Percentiles rank a stretch among this genome's conserved stretches.
phyloP scores from a whole-genome alignment of 2,329 filamentous ascomycete species.

The Cercospora sojina region DNA sequence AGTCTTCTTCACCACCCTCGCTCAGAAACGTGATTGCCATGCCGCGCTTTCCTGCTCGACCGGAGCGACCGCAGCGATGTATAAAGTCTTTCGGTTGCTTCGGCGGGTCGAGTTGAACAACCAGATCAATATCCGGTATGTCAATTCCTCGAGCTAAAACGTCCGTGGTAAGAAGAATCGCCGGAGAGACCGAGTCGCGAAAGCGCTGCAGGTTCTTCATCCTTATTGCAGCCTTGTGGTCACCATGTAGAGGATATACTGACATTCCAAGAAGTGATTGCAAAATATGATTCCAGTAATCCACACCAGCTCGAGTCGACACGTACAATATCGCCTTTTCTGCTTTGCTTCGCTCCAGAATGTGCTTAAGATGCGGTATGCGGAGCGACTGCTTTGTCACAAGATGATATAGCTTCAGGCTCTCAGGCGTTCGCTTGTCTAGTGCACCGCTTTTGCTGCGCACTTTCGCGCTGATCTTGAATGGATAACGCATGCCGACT shows the following conservation, averaged over 20 bases:
- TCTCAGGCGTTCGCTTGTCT: constrained; percentile 86
- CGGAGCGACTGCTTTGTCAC: constrained; percentile 75
- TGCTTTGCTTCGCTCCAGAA: constrained; percentile 63
- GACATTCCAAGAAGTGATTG: constrained; percentile 68
- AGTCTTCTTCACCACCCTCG: constrained; percentile 83
- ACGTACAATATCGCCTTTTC: constrained; percentile 88
- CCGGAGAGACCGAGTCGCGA: constrained; percentile 68
- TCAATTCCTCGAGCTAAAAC: constrained; percentile 87
- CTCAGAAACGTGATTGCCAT: constrained; percentile 83
- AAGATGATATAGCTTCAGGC: constrained; percentile 87
- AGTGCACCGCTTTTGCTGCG: constrained; percentile 70
- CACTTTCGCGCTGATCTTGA: constrained; percentile 92
- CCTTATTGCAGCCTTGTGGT: constrained; percentile 83
- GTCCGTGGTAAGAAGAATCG: constrained; percentile 87
- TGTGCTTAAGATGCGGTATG: constrained; percentile 67
- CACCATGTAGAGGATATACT: constrained; percentile 83
- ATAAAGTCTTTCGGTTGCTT: constrained; percentile 84
- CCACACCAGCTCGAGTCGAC: constrained; percentile 89
- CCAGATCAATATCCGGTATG: constrained; percentile 86
- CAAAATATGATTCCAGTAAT: constrained; percentile 85
- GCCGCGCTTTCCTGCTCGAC: constrained; percentile 66
- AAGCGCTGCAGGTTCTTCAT: constrained; percentile 85
- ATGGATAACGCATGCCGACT: constrained; percentile 87
- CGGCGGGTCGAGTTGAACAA: constrained; percentile 81
- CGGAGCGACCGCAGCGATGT: constrained; percentile 63